Conservation (phyloP, 805 yeast genomes). For the Ogataea haglerorum region DNA sequence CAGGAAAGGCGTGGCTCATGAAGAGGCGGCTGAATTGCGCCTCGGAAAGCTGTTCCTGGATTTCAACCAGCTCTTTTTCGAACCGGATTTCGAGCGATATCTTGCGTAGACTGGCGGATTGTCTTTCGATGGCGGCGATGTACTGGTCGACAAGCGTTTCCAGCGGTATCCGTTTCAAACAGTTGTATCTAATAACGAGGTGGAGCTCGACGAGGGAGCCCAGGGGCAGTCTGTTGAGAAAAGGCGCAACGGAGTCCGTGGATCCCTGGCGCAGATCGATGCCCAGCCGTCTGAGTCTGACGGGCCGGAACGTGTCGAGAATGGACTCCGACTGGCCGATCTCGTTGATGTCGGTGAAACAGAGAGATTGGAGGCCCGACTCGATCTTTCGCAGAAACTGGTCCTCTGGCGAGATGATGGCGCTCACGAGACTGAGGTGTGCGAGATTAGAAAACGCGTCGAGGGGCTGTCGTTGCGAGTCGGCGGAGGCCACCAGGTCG, state of each 20-base stretch:
- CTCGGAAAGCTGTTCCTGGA: constrained; percentile 18
- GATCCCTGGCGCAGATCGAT: constrained; percentile 23
- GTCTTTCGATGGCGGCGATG: constrained; percentile 14
- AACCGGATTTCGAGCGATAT: constrained; percentile 25
- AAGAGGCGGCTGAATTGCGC: constrained; percentile 19
- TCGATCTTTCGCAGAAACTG: constrained; percentile 4
- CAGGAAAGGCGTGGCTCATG: constrained; percentile 15
- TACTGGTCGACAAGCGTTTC: constrained; percentile 18
- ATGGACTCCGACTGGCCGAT: constrained; percentile 14
- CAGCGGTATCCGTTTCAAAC: constrained; percentile 14
- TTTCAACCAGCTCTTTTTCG: constrained; percentile 21
- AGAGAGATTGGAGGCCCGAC: constrained; percentile 14
- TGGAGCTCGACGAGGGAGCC: constrained; percentile 25
- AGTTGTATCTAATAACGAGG: constrained; percentile 22
- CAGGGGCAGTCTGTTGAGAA: constrained; percentile 12
- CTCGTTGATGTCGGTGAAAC: constrained; percentile 16
- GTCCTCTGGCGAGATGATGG: constrained; percentile 8
- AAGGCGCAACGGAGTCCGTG: constrained; percentile 18
- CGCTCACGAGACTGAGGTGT: constrained; percentile 13
- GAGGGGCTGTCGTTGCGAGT: constrained; percentile 3
- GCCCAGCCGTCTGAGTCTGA: constrained; percentile 10
- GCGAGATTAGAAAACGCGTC: constrained; percentile 1
- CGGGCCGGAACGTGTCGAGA: constrained; percentile 13
- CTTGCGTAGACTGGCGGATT: constrained; percentile 18
- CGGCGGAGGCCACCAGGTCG: constrained; percentile 12